Conservation (phyloP, 2,329 filamentous ascomycete genomes). For the Clarireedia monteithiana region DNA sequence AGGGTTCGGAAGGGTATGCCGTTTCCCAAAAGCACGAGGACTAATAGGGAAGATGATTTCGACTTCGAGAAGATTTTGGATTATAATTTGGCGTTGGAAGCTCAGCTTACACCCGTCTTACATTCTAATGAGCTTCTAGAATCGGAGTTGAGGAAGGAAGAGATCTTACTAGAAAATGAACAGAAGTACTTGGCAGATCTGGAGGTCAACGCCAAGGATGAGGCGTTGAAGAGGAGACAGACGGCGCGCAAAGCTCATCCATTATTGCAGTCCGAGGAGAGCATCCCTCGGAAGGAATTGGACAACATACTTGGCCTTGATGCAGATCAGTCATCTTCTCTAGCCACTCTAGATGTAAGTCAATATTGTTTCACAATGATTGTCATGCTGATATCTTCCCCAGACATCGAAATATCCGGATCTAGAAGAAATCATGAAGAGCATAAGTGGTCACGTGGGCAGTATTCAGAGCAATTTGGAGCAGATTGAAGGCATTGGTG, state of each 20-base stretch:
- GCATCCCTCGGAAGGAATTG: constrained; percentile 7
- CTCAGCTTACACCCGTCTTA: constrained; percentile 51
- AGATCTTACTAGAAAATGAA: constrained; percentile 47
- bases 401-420: constrained; percentile 23
- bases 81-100: constrained; percentile 47
- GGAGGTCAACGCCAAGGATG: constrained; percentile 48
- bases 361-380: background rate
- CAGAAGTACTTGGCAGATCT: constrained; percentile 43
- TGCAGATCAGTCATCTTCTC: background rate
- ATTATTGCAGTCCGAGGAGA: constrained; percentile 20
- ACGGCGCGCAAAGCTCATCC: constrained; percentile 27
- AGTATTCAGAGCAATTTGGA: constrained; percentile 28
- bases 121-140: constrained; percentile 55
- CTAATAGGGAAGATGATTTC: constrained; percentile 49
- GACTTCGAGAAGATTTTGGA: constrained; percentile 59
- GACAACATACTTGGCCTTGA: constrained; percentile 17
- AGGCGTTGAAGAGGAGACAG: constrained; percentile 44
- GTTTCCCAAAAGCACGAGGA: constrained; percentile 51
- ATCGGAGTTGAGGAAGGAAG: constrained; percentile 49
- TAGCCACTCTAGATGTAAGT: constrained; percentile 17
- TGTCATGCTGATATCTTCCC: constrained; percentile 13
- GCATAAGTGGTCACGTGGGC: constrained; percentile 27
- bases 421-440: constrained; percentile 20
- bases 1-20: constrained; percentile 54
- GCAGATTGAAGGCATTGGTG: constrained; percentile 25